Conservation (phyloP, 2,329 filamentous ascomycete genomes). For the Calonectria leucothoes region DNA sequence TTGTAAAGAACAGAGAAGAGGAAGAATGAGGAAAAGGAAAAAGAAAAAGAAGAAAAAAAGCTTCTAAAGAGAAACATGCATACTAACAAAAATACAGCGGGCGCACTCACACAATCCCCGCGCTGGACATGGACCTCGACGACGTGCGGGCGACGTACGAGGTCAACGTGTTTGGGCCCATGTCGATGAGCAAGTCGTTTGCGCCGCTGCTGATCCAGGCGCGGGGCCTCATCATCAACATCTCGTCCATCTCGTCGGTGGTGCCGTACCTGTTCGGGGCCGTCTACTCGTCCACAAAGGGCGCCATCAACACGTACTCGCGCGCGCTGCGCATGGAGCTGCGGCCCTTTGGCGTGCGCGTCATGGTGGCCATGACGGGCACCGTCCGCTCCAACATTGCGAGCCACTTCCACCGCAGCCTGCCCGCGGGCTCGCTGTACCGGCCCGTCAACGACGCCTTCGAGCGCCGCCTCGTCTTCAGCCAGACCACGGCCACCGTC, state of each 20-base stretch:
- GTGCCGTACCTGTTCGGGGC: slow-evolving; percentile 65
- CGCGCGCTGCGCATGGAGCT: slow-evolving; percentile 66
- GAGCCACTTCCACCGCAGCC: slow-evolving; percentile 50
- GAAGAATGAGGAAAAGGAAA: not conserved
- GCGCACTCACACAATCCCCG: slow-evolving; percentile 62
- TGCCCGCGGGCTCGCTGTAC: slow-evolving; percentile 62
- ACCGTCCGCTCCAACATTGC: slow-evolving; percentile 65
- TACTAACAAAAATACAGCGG: slow-evolving; percentile 49
- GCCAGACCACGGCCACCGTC: slow-evolving; percentile 60
- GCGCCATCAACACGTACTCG: slow-evolving; percentile 64
- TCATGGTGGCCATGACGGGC: slow-evolving; percentile 68
- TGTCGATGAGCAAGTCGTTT: slow-evolving; percentile 66
- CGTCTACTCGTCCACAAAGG: slow-evolving; percentile 67
- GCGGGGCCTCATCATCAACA: slow-evolving; percentile 65
- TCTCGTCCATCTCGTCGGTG: slow-evolving; percentile 63
- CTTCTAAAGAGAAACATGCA: not conserved
- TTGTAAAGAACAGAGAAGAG: not conserved
- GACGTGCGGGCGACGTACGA: slow-evolving; percentile 67
- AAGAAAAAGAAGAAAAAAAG: not conserved
- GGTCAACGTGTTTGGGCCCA: slow-evolving; percentile 68
- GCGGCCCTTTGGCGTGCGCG: slow-evolving; percentile 64
- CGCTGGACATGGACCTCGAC: slow-evolving; percentile 62
- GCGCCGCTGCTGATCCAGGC: slow-evolving; percentile 60
- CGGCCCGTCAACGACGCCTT: slow-evolving; percentile 58
- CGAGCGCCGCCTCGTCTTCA: slow-evolving; percentile 58